Base-by-base conservation (phyloP, 1,284 basidiomycete species). In the Xerocomus cyaneibrunnescens region DNA sequence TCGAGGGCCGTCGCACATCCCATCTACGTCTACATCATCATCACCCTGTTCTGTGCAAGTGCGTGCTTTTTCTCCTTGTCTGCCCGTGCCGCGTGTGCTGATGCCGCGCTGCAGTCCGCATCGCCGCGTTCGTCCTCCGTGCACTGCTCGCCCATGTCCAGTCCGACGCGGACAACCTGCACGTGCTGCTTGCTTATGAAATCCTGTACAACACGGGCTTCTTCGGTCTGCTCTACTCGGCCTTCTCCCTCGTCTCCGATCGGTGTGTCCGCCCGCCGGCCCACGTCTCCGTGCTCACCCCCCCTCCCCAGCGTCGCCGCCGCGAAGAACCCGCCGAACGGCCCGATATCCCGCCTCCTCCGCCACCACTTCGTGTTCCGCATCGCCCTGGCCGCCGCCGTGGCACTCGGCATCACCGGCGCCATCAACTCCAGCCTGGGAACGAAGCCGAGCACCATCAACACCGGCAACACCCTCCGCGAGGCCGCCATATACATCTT, bases 41-140 rank as follows among this genome's bases (percentile, higher is more conserved):
- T 80, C 31, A 51, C 68, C 0, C 25, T 80, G 0, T 82, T 81
- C 61, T 80, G 76, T 52, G 16, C 64, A 13, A 68, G 79, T 80
- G 49, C 37, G 2, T 25, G n/a, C n/a, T n/a, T n/a, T 21, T 37
- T 7, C 22, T 53, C 77, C 52, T 17, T 6, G 12, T 25, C 8
- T 34, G 17, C 0, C 7, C 6, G 46, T 69, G 12, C 7, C 45
- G 64, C 69, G 7, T 38, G 48, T 3, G 30, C 45, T 74, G 9
- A 59, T 72, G 5, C 64, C 64, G 22, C 19, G 23, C 13, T 61
- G 62, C 3, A 56, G 69, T 75, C 14, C 77, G 76, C 27, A 72
- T 77, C 58, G 28, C 48, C 0, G 60, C 65, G 0, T 72, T 73
- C 35, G 36, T 61, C n/a, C 49, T 72, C 16, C 65, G 71, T 2